phyloP scores from a whole-genome alignment of 2,329 filamentous ascomycete species.

The Cercospora sp. region DNA sequence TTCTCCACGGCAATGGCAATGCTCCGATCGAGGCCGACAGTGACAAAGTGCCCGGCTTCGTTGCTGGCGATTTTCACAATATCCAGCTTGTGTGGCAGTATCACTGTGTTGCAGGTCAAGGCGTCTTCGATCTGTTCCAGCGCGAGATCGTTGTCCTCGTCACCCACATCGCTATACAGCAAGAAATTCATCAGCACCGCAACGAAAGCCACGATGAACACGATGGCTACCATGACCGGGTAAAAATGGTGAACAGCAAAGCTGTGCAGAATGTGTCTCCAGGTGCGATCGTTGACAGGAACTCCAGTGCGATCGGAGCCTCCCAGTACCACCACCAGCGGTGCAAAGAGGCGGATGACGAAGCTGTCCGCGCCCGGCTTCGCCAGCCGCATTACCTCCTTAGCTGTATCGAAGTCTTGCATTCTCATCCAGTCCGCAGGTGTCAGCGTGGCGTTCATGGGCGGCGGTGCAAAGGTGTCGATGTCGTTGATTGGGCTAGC shows the following conservation, averaged over 20 bases:
- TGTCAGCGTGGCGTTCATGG: slow-evolving; percentile 73
- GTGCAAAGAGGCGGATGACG: slow-evolving; percentile 72
- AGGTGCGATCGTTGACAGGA: slow-evolving; percentile 45
- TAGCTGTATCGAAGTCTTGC: slow-evolving; percentile 76
- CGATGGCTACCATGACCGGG: slow-evolving; percentile 62
- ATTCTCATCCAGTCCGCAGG: slow-evolving; percentile 73
- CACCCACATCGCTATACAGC: slow-evolving; percentile 62
- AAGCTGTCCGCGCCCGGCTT: slow-evolving; percentile 72
- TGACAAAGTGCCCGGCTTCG: slow-evolving; percentile 64
- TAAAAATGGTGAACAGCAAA: slow-evolving; percentile 66
- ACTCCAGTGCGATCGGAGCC: slow-evolving; percentile 64
- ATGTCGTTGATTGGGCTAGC: slow-evolving; percentile 27
- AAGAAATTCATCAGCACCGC: slow-evolving; percentile 73
- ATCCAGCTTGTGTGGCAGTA: slow-evolving; percentile 67
- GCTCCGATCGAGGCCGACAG: slow-evolving; percentile 68
- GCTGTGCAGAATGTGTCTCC: slow-evolving; percentile 53
- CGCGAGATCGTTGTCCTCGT: slow-evolving; percentile 45
- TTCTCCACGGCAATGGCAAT: slow-evolving; percentile 47
- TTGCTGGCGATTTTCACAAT: slow-evolving; percentile 65
- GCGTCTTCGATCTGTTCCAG: slow-evolving; percentile 53
- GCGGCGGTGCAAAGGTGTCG: slow-evolving; percentile 47
- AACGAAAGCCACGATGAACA: slow-evolving; percentile 64
- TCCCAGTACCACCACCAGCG: slow-evolving; percentile 69
- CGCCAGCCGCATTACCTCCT: slow-evolving; percentile 72
- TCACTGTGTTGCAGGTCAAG: slow-evolving; percentile 62